Base-by-base conservation (phyloP, 129 eudicot genomes). In the Flaveria ramosissima region DNA sequence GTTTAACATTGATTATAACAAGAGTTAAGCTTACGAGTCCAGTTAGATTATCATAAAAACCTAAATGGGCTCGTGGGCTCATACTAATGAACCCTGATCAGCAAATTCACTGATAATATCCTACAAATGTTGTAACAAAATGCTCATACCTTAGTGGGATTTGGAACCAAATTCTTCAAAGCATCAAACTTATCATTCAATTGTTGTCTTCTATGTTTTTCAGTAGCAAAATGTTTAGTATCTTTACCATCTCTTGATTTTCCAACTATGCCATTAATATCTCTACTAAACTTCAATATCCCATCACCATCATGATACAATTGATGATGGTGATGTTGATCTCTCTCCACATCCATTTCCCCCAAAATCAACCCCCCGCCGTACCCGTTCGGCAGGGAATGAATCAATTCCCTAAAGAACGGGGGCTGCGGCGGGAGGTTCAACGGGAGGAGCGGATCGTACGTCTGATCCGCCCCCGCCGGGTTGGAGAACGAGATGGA, bases 351-450 rank as follows among this genome's bases (percentile, higher is more conserved):
- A 55, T 84, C 89, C 82, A 80, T 80, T 7, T 87, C 88, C 50
- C 92, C 83, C 41, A 89, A 92, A 60, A 92, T 73, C 3, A 87
- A 79, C 50, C 79, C 80, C 39, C 68, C 79, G 32, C 81, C 85
- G 6, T 86, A 88, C 75, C 92, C 95, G 42, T 87, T 80, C 2
- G 93, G 91, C 45, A 85, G 36, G 16, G 95, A 80, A 69, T 93
- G 96, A 77, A 90, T 84, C 86, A 90, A 41, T 60, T 90, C 98
- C 53, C 90, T 79, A 12, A 90, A 85, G 20, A 78, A 78, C 13
- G 97, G 97, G 9, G 97, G 92, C 36, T 88, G 97, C 46, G 96
- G 96, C n/a, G 89, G 91, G 16, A 90, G 90, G 78, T 87, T 90
- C 50, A 90, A 71, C 7, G 89, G 97, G 19, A 86, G 61, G 16